Evolutionary conservation across 345 rosid genomes (phyloP).

Genomic region (Zanthoxylum bungeanum): DNA sequence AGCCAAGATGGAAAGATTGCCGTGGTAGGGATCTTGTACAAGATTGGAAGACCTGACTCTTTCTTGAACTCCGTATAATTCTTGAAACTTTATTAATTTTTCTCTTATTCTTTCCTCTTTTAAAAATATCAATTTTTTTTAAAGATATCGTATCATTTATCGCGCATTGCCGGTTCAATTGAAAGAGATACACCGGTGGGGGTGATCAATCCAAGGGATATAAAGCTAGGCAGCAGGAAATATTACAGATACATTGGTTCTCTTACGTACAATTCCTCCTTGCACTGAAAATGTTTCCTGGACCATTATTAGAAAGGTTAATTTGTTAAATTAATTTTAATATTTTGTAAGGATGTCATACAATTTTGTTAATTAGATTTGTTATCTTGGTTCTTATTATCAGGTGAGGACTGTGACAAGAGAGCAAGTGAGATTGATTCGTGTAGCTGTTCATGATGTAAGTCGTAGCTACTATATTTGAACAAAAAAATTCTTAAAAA

Average conservation of each 20-base stretch:
- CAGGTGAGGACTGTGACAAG: conserved; percentile 63
- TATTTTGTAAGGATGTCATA: neutral
- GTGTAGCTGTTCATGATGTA: conserved; percentile 79
- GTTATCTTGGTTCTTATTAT: too few relatives aligned
- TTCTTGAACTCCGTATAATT: conserved; percentile 66
- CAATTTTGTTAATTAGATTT: too few relatives aligned
- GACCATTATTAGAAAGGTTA: conserved; percentile 66
- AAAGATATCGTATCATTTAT: conserved; percentile 46
- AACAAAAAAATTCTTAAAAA: too few relatives aligned
- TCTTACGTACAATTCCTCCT: conserved; percentile 60
- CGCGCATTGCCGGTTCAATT: conserved; percentile 21
- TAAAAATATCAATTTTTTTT: too few relatives aligned
- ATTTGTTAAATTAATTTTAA: too few relatives aligned
- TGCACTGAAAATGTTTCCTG: conserved; percentile 66
- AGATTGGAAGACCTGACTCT: conserved; percentile 58
- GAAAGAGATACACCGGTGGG: conserved; percentile 27
- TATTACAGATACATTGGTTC: conserved; percentile 81
- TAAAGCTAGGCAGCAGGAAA: conserved; percentile 53
- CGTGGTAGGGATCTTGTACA: conserved; percentile 71
- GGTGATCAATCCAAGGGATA: too few relatives aligned
- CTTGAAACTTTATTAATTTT: too few relatives aligned
- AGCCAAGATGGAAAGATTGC: conserved; percentile 53
- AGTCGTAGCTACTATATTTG: too few relatives aligned
- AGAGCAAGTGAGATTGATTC: conserved; percentile 59
- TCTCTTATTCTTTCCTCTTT: too few relatives aligned